A percentile compares a stretch with the other conserved stretches of the same genome.
Evolutionary conservation across 2,329 filamentous ascomycete genomes (phyloP).

Genomic region (Xylaria sp.): DNA sequence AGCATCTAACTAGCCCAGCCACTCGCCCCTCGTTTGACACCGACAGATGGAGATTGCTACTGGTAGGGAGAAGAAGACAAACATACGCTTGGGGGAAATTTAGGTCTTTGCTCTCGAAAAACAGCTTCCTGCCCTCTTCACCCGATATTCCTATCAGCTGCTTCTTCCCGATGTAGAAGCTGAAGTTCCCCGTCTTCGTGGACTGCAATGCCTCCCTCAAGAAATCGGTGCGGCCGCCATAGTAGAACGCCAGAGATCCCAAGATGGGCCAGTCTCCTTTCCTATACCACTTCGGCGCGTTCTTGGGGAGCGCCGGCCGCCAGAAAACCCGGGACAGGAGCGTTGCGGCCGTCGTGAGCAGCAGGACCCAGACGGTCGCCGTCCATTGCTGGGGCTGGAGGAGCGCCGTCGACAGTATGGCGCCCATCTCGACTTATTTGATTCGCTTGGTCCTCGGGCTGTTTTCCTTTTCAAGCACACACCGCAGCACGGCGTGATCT

Average conservation of each 20-base stretch:
- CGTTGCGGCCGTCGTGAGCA: conserved; percentile 38
- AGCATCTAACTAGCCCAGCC: too few relatives aligned
- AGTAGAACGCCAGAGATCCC: conserved; percentile 57
- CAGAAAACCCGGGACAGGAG: conserved; percentile 40
- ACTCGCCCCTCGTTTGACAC: too few relatives aligned
- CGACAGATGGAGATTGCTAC: too few relatives aligned
- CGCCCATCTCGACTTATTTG: conserved; percentile 26
- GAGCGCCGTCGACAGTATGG: conserved; percentile 14
- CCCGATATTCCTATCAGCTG: conserved; percentile 59
- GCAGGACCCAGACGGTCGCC: conserved; percentile 39
- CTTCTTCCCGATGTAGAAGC: conserved; percentile 60
- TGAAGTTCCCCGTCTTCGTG: conserved; percentile 59
- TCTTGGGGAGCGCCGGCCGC: conserved; percentile 43
- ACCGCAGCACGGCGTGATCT: not conserved
- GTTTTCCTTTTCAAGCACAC: conserved; percentile 12
- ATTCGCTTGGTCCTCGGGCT: not conserved
- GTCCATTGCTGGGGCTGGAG: conserved; percentile 39
- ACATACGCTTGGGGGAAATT: conserved; percentile 57
- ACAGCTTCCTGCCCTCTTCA: conserved; percentile 55
- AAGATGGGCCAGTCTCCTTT: conserved; percentile 53
- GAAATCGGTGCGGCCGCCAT: conserved; percentile 56
- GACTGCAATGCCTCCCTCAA: conserved; percentile 48
- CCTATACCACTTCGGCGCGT: conserved; percentile 45
- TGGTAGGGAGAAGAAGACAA: not conserved
- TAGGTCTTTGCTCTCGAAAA: conserved; percentile 59